Evolutionary conservation across 257 asterid species (phyloP).

Genomic region (Dorcoceras hygrometricum): DNA sequence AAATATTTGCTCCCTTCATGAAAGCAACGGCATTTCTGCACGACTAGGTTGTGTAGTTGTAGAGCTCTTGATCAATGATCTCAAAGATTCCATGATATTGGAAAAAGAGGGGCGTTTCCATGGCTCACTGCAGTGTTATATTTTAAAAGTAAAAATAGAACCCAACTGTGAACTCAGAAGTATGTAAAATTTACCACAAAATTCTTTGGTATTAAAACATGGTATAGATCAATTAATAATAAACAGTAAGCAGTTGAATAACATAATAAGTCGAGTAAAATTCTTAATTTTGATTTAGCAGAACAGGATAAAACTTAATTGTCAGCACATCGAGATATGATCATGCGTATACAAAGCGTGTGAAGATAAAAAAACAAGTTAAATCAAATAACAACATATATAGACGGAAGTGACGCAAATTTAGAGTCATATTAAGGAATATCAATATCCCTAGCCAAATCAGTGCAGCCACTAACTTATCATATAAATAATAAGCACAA

Average conservation of each 20-base stretch:
- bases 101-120: slow-evolving; percentile 91
- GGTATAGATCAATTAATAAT: not conserved
- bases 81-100: slow-evolving; percentile 78
- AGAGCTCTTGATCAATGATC: slow-evolving; percentile 50
- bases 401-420: slow-evolving; percentile 5
- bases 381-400: slow-evolving; percentile 15
- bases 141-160: slow-evolving; percentile 22
- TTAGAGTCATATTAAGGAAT: not conserved
- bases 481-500: not conserved
- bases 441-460: not conserved
- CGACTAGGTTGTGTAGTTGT: slow-evolving; percentile 48
- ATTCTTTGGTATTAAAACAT: not conserved
- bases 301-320: not conserved
- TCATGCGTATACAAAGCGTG: not conserved
- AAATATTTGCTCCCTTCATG: slow-evolving; percentile 28
- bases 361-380: not conserved
- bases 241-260: not conserved
- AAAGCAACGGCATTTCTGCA: slow-evolving; percentile 41
- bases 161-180: slow-evolving; percentile 14
- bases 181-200: not conserved
- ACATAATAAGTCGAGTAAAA: not conserved
- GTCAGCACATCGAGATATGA: not conserved
- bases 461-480: slow-evolving; percentile 9
- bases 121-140: slow-evolving; percentile 64
- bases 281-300: slow-evolving; percentile 7